These are phyloP conservation scores for Penicillium sp. DNA, from an alignment of 2,329 filamentous ascomycete genomes.

Conservation along the genomic window DNA sequence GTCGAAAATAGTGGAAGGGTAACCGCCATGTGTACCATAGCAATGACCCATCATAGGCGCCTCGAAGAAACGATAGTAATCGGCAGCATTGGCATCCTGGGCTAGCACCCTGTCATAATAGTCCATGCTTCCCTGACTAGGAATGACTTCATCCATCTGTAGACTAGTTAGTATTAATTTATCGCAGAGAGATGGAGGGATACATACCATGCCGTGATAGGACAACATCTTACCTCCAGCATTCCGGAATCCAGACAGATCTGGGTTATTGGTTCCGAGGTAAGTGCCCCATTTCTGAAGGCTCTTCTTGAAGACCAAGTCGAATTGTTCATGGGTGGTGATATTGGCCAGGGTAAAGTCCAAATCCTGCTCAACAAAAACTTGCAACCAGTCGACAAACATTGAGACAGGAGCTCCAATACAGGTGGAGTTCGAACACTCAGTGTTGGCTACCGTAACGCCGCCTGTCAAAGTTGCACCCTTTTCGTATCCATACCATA, in stretches of 20 bases:
- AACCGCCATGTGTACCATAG: slow-evolving; percentile 23
- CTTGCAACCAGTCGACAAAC: neutral
- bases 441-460: neutral
- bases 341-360: neutral
- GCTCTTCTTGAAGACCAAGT: slow-evolving; percentile 8
- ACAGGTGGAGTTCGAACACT: neutral
- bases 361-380: neutral
- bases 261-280: slow-evolving; percentile 38
- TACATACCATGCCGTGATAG: slow-evolving; percentile 42
- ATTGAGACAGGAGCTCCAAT: neutral
- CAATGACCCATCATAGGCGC: slow-evolving; percentile 40
- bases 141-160: neutral
- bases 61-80: slow-evolving; percentile 40
- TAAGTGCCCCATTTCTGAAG: slow-evolving; percentile 31
- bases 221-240: slow-evolving; percentile 45
- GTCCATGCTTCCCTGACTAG: neutral
- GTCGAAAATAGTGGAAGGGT: slow-evolving; percentile 3
- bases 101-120: slow-evolving; percentile 1
- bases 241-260: slow-evolving; percentile 37
- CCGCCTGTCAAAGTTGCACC: neutral
- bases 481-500: neutral
- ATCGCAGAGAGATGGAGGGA: too few relatives aligned
- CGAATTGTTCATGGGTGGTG: neutral
- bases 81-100: slow-evolving; percentile 22
- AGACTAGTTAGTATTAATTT: neutral